Evolutionary conservation across 169 alveolate genomes (phyloP).

Genomic region (Plasmodium billcollinsi): DNA sequence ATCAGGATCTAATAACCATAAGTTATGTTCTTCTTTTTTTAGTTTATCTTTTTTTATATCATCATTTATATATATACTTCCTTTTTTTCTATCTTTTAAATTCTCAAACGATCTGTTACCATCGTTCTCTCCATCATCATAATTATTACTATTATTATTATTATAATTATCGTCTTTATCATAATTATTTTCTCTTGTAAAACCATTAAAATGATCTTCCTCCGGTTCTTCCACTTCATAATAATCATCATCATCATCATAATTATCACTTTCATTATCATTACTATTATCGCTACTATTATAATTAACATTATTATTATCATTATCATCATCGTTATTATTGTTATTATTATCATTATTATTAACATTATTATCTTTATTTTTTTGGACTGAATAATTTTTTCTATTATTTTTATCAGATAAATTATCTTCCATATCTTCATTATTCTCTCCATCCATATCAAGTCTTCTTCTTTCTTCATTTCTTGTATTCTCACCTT

Average conservation of each 20-base stretch:
- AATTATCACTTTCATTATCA: slow-evolving; percentile 14
- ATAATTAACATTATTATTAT: neutral
- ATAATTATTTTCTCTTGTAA: slow-evolving; percentile 1
- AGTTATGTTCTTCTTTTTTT: slow-evolving; percentile 65
- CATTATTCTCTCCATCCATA: slow-evolving; percentile 11
- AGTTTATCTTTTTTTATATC: slow-evolving; percentile 3
- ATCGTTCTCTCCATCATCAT: slow-evolving; percentile 20
- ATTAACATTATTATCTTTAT: slow-evolving; percentile 1
- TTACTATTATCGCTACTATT: neutral
- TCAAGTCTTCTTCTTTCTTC: neutral
- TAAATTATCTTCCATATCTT: slow-evolving; percentile 9
- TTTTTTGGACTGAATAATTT: neutral
- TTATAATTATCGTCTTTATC: neutral
- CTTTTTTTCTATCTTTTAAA: neutral
- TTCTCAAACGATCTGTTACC: neutral
- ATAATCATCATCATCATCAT: neutral
- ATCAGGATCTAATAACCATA: slow-evolving; percentile 94
- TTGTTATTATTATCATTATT: neutral
- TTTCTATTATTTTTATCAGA: slow-evolving; percentile 28
- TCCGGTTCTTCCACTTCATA: neutral
- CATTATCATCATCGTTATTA: neutral
- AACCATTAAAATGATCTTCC: neutral
- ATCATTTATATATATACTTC: neutral
- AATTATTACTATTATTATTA: slow-evolving; percentile 13
- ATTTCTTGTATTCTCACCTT: neutral